Evolutionary conservation across 2,329 filamentous ascomycete species (phyloP).

Genomic region (Beauveria sp.): DNA sequence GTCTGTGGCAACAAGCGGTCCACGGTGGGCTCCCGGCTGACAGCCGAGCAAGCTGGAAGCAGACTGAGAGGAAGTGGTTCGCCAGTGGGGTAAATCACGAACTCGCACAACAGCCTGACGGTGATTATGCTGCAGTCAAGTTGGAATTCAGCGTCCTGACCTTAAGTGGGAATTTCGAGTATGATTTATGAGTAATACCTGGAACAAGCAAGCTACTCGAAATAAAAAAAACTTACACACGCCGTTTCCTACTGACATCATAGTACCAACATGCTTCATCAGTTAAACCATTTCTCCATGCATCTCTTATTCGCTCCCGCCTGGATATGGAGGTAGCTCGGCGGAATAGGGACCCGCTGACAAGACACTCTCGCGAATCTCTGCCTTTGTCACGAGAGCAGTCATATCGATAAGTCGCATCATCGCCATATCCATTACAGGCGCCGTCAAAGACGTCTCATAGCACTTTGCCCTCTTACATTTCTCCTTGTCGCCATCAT

Average conservation of each 20-base stretch:
- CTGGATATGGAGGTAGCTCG: conserved; percentile 5
- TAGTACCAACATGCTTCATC: too few relatives aligned
- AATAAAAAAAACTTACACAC: neutral
- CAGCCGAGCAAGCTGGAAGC: too few relatives aligned
- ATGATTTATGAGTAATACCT: too few relatives aligned
- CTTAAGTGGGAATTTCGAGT: too few relatives aligned
- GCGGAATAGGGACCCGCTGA: neutral
- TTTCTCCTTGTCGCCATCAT: neutral
- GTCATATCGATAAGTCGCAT: conserved; percentile 8
- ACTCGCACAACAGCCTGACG: too few relatives aligned
- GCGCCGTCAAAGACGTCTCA: neutral
- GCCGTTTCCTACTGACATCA: neutral
- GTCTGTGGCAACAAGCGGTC: conserved; percentile 32
- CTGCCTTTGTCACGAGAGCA: neutral
- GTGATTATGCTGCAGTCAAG: too few relatives aligned
- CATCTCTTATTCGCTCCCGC: neutral
- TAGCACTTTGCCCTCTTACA: conserved; percentile 2
- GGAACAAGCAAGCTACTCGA: too few relatives aligned
- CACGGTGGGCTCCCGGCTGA: neutral
- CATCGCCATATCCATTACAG: neutral
- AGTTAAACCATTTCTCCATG: too few relatives aligned
- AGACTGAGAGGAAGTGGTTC: too few relatives aligned
- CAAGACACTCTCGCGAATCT: conserved; percentile 7
- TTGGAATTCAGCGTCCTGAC: too few relatives aligned
- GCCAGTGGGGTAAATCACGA: too few relatives aligned